Evolutionary conservation across 1,139 yeast species (phyloP), one percentile per base, ranked within the genome.

Genomic region (Candida glucosophila): DNA sequence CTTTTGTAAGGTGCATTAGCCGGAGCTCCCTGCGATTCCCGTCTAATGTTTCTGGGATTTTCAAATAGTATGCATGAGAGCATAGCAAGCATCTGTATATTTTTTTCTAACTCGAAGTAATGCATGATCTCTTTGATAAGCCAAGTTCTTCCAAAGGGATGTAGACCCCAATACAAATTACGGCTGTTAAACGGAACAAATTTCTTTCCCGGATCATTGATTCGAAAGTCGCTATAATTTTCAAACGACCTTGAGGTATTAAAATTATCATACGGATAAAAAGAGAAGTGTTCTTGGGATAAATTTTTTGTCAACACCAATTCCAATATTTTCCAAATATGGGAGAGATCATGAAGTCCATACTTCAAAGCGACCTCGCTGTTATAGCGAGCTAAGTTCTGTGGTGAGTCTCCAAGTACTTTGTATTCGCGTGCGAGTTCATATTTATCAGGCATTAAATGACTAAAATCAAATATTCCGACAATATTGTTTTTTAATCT

Each of bases 11-110:
- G 75, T 0, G 73, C 63, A 32, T 68, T 67, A 18, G 67, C 53
- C 0, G 75, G 73, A 2, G 66, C 47, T 22, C 47, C 50, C 30
- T 44, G 41, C 14, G 29, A 25, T n/a, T n/a, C n/a, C n/a, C n/a
- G n/a, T 20, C 34, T 38, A 14, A 47, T 28, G 23, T 48, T 50
- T n/a, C 34, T 36, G 9, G 45, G 32, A 32, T 67, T 64, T 30
- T 71, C 76, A 38, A 51, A 63, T 31, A 71, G 41, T 3, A 85
- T 67, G 52, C 95, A 83, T 2, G 92, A 73, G 44, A 86, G 54
- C 82, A 82, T 79, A 1, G 95, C 95, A 12, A 90, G 58, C 95
- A 88, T 85, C 47, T 88, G 97, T 13, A 83, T 56, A 41, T 88
- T 80, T 3, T 77, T 75, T 25, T 60, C 48, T 21, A 43, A 52